Percentiles rank a stretch among this genome's conserved stretches.
phyloP scores from a whole-genome alignment of 139 green algal genomes.

The Haematococcus sp. region DNA sequence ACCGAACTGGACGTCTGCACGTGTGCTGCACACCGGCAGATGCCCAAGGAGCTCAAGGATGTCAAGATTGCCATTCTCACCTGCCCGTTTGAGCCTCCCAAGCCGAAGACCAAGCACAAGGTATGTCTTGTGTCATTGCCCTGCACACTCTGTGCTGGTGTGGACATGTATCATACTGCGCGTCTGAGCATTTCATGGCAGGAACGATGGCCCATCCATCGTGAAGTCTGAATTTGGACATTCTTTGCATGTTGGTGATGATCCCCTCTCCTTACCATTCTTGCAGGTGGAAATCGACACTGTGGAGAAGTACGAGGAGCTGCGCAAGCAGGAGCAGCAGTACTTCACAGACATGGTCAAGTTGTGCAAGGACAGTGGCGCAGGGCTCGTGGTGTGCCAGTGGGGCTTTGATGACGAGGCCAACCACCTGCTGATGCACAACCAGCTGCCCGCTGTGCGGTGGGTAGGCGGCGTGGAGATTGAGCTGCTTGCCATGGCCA shows the following conservation, averaged over 20 bases:
- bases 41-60: slow-evolving; percentile 63
- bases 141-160: too few species aligned
- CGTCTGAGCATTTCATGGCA: too few species aligned
- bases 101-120: slow-evolving; percentile 99
- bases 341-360: slow-evolving; percentile 99
- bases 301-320: slow-evolving; percentile 96
- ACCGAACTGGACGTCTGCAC: too few species aligned
- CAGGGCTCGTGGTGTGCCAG: slow-evolving; percentile 93
- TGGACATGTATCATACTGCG: too few species aligned
- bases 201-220: too few species aligned
- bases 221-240: too few species aligned
- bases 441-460: slow-evolving; percentile 87
- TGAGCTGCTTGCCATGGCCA: slow-evolving; percentile 98
- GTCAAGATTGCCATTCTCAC: slow-evolving; percentile 98
- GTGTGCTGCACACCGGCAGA: slow-evolving; percentile 24
- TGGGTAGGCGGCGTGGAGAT: slow-evolving; percentile 98
- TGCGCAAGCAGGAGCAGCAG: slow-evolving; percentile 84
- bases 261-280: too few species aligned
- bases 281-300: slow-evolving; percentile 94
- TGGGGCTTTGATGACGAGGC: slow-evolving; percentile 99
- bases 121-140: slow-evolving; percentile 24
- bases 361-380: slow-evolving; percentile 88
- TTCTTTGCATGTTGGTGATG: too few species aligned
- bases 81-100: slow-evolving; percentile 98
- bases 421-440: slow-evolving; percentile 97